Conservation (phyloP, 2,329 filamentous ascomycete species). For the Hypocrella siamensis region DNA sequence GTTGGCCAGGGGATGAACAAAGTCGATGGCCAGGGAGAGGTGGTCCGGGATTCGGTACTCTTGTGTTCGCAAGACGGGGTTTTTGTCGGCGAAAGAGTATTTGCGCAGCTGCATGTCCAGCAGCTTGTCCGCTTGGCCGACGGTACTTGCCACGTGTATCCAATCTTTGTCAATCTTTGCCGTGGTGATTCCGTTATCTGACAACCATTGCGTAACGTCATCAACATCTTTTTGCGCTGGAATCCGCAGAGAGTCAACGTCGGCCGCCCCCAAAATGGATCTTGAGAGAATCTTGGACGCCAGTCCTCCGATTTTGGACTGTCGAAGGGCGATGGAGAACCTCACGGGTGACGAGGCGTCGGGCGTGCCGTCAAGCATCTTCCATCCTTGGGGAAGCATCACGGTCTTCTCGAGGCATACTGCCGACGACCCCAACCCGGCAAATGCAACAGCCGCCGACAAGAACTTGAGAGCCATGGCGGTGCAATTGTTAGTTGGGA, state of each 20-base stretch:
- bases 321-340: constrained; percentile 17
- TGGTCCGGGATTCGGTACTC: constrained; percentile 27
- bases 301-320: constrained; percentile 13
- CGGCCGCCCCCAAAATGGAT: constrained; percentile 17
- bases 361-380: constrained; percentile 8
- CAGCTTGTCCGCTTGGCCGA: constrained; percentile 20
- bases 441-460: constrained; percentile 8
- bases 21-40: constrained; percentile 23
- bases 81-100: constrained; percentile 23
- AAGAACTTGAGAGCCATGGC: constrained; percentile 6
- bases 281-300: constrained; percentile 9
- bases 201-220: constrained; percentile 25
- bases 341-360: constrained; percentile 10
- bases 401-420: constrained; percentile 13
- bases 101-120: constrained; percentile 23
- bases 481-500: no score
- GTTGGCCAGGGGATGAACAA: constrained; percentile 31
- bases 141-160: constrained; percentile 26
- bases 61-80: constrained; percentile 24
- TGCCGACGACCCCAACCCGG: constrained; percentile 9
- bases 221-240: constrained; percentile 18
- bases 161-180: constrained; percentile 20
- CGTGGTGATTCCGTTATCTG: constrained; percentile 18
- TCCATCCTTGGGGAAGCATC: constrained; percentile 15
- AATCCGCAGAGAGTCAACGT: constrained; percentile 19